These are phyloP conservation scores for Saccharomycopsis microspora DNA, from an alignment of 805 yeast species.

Conservation along the genomic window DNA sequence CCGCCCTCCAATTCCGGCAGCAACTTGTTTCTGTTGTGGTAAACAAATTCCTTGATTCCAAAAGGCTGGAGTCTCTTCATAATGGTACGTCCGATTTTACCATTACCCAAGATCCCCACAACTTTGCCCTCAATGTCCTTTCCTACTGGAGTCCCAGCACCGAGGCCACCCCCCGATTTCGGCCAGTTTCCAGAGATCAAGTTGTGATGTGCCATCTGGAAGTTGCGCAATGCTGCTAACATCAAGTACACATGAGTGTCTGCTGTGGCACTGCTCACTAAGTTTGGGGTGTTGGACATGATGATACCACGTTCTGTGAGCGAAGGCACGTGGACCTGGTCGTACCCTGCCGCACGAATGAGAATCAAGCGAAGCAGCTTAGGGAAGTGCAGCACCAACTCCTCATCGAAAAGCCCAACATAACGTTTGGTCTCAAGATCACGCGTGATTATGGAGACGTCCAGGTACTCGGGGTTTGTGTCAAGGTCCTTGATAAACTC, in stretches of 20 bases:
- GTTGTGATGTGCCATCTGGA: conserved; percentile 44
- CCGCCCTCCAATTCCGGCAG: conserved; percentile 52
- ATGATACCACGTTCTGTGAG: conserved; percentile 43
- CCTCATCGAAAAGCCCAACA: conserved; percentile 60
- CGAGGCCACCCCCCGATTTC: conserved; percentile 37
- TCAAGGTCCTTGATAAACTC: conserved; percentile 30
- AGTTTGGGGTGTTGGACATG: conserved; percentile 53
- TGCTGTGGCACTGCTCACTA: conserved; percentile 65
- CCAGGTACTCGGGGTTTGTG: conserved; percentile 23
- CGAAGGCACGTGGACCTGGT: conserved; percentile 50
- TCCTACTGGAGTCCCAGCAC: conserved; percentile 52
- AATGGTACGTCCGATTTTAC: conserved; percentile 82
- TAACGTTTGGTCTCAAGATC: conserved; percentile 39
- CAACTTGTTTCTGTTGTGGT: conserved; percentile 58
- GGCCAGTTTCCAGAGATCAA: conserved; percentile 57
- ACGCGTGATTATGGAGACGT: conserved; percentile 29
- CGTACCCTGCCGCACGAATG: conserved; percentile 71
- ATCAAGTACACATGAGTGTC: conserved; percentile 55
- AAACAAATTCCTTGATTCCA: conserved; percentile 60
- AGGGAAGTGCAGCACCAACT: conserved; percentile 45
- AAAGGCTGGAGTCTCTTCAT: conserved; percentile 63
- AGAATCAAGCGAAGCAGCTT: conserved; percentile 37
- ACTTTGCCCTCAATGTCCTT: conserved; percentile 65
- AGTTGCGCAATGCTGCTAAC: conserved; percentile 57
- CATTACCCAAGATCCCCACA: conserved; percentile 79